Conservation (phyloP, 2,329 filamentous ascomycete species). For the Coniochaeta pulveracea region DNA sequence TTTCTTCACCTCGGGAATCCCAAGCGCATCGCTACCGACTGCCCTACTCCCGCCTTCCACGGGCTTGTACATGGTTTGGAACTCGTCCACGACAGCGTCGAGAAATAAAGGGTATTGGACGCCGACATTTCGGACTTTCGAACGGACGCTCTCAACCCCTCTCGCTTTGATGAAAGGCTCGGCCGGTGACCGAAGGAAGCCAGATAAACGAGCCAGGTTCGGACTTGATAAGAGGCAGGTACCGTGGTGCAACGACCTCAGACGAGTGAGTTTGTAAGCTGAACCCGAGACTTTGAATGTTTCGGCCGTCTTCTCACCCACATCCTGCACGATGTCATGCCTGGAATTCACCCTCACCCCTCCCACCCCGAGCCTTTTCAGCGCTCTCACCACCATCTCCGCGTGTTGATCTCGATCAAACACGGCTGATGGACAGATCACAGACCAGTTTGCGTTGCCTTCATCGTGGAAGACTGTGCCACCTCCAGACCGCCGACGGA, state of each 20-base stretch:
- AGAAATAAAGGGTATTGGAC: constrained; percentile 36
- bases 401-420: constrained; percentile 86
- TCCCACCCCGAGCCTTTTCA: constrained; percentile 46
- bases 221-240: constrained; percentile 75
- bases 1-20: constrained; percentile 25
- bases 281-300: constrained; percentile 82
- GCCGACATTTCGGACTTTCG: constrained; percentile 69
- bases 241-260: constrained; percentile 80
- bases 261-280: constrained; percentile 82
- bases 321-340: constrained; percentile 80
- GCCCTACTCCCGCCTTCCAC: constrained; percentile 20
- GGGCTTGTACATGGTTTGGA: constrained; percentile 52
- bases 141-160: constrained; percentile 86
- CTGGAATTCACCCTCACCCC: constrained; percentile 68
- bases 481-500: constrained; percentile 78
- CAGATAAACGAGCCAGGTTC: constrained; percentile 57
- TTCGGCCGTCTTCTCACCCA: constrained; percentile 9
- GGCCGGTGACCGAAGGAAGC: constrained; percentile 67
- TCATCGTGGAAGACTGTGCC: constrained; percentile 89
- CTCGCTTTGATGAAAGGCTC: constrained; percentile 65
- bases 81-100: constrained; percentile 50
- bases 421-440: constrained; percentile 64
- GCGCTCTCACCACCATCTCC: constrained; percentile 81
- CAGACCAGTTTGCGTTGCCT: constrained; percentile 91
- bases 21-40: constrained; percentile 37